Percentiles rank a stretch among this genome's conserved stretches.
phyloP scores from a whole-genome alignment of 1,284 basidiomycete genomes.

The Boletus putidus region DNA sequence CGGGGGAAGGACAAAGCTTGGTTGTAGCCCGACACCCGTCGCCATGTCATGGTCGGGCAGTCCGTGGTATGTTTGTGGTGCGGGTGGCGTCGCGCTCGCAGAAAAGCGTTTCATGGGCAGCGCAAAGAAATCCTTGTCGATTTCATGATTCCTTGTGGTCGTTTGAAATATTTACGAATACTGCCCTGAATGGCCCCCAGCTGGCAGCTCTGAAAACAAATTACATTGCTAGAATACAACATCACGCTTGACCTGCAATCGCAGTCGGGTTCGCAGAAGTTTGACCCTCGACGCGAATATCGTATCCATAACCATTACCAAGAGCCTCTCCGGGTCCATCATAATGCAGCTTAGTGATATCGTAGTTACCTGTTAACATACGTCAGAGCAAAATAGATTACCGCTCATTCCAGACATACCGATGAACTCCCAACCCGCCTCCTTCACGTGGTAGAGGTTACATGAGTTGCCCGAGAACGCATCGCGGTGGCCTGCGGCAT shows the following conservation, averaged over 20 bases:
- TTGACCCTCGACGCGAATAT: slow-evolving; percentile 52
- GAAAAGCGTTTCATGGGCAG: slow-evolving; percentile 32
- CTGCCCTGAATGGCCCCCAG: background rate
- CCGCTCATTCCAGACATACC: slow-evolving; percentile 50
- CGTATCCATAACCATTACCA: slow-evolving; percentile 76
- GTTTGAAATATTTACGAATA: background rate
- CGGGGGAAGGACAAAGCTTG: slow-evolving; percentile 62
- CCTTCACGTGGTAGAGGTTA: slow-evolving; percentile 95
- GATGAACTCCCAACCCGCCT: slow-evolving; percentile 92
- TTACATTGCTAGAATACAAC: slow-evolving; percentile 22
- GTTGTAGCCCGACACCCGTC: slow-evolving; percentile 46
- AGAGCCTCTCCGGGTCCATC: slow-evolving; percentile 71
- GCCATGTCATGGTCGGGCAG: slow-evolving; percentile 20
- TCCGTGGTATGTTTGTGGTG: background rate
- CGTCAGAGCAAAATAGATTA: slow-evolving; percentile 13
- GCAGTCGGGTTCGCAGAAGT: slow-evolving; percentile 26
- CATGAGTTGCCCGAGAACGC: slow-evolving; percentile 97
- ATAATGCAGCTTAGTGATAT: slow-evolving; percentile 77
- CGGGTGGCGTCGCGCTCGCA: slow-evolving; percentile 5
- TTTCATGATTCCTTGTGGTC: background rate
- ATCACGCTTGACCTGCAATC: slow-evolving; percentile 25
- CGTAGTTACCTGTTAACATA: slow-evolving; percentile 69
- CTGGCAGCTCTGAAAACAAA: slow-evolving; percentile 13
- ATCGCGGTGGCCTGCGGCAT: slow-evolving; percentile 96
- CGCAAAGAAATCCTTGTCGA: background rate